These are phyloP conservation scores for Fusarium subtropicale DNA, from an alignment of 2,329 filamentous ascomycete species.

Conservation along the genomic window DNA sequence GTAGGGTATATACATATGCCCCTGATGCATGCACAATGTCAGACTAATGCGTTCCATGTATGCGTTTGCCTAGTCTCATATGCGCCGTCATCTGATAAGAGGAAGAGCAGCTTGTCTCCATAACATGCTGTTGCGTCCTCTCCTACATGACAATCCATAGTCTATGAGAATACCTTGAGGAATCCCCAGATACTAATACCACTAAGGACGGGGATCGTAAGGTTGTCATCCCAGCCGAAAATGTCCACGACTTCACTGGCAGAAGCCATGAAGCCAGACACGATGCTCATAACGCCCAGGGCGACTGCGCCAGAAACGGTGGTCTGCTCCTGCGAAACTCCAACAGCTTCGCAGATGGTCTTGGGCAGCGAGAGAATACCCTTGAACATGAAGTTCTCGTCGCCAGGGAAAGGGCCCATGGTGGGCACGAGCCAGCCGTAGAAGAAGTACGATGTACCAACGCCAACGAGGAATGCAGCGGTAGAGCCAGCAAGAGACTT, in stretches of 20 bases:
- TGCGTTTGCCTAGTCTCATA: slow-evolving; percentile 27
- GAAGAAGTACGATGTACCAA: slow-evolving; percentile 85
- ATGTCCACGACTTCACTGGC: slow-evolving; percentile 91
- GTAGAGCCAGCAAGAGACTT: slow-evolving; percentile 93
- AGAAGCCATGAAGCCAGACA: slow-evolving; percentile 89
- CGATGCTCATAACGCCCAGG: slow-evolving; percentile 82
- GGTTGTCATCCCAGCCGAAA: slow-evolving; percentile 96
- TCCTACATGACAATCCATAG: background rate
- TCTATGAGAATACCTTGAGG: slow-evolving; percentile 82
- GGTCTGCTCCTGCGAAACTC: slow-evolving; percentile 67
- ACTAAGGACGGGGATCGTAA: slow-evolving; percentile 94
- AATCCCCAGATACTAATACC: slow-evolving; percentile 92
- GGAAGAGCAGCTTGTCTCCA: background rate
- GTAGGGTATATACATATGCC: slow-evolving; percentile 19
- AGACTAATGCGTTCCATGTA: slow-evolving; percentile 25
- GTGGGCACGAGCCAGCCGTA: slow-evolving; percentile 86
- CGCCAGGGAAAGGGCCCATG: slow-evolving; percentile 73
- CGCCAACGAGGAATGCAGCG: slow-evolving; percentile 84
- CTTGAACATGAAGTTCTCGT: slow-evolving; percentile 81
- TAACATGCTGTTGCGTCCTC: slow-evolving; percentile 1
- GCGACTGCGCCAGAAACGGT: slow-evolving; percentile 78
- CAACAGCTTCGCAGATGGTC: slow-evolving; percentile 67
- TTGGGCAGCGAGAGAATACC: slow-evolving; percentile 78
- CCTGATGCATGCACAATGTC: slow-evolving; percentile 32
- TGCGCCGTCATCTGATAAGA: slow-evolving; percentile 5